A percentile compares a stretch with the other conserved stretches of the same genome.
phyloP scores from a whole-genome alignment of 257 asterid species.

The Nemophila menziesii region DNA sequence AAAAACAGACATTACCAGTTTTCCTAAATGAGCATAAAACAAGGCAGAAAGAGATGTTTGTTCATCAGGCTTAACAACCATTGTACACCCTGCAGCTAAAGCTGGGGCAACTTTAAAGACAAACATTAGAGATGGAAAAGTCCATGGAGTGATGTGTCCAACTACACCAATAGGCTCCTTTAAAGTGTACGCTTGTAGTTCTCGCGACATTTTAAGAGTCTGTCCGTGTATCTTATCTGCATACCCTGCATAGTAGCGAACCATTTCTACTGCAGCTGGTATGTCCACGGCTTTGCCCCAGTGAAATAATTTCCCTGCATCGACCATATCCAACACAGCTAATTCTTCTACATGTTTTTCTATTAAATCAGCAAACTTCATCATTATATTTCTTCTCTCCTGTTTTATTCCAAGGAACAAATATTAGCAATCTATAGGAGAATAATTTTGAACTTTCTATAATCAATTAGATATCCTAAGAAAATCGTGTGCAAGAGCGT shows the following conservation, averaged over 20 bases:
- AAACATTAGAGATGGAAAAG: slow-evolving; percentile 68
- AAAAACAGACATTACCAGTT: not conserved
- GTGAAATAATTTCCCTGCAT: slow-evolving; percentile 1
- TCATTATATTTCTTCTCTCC: not conserved
- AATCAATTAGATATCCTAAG: too few species aligned
- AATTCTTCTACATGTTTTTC: not conserved
- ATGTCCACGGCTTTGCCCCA: not conserved
- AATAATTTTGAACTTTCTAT: too few species aligned
- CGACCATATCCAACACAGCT: not conserved
- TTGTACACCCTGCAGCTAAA: slow-evolving; percentile 57
- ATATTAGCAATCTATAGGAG: too few species aligned
- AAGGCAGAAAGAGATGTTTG: slow-evolving; percentile 78
- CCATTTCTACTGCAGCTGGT: not conserved
- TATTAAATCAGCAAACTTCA: not conserved
- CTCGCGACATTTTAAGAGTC: not conserved
- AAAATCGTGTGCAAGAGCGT: too few species aligned
- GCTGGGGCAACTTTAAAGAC: slow-evolving; percentile 86
- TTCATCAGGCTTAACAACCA: slow-evolving; percentile 75
- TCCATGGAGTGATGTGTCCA: slow-evolving; percentile 84
- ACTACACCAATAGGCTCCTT: slow-evolving; percentile 89
- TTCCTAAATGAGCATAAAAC: slow-evolving; percentile 26
- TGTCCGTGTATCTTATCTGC: slow-evolving; percentile 4
- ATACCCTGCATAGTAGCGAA: not conserved
- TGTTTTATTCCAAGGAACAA: not conserved
- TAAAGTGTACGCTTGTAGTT: slow-evolving; percentile 14